phyloP scores from a whole-genome alignment of 371 early-diverging fungal species.

The Rhizomucor pusillus region DNA sequence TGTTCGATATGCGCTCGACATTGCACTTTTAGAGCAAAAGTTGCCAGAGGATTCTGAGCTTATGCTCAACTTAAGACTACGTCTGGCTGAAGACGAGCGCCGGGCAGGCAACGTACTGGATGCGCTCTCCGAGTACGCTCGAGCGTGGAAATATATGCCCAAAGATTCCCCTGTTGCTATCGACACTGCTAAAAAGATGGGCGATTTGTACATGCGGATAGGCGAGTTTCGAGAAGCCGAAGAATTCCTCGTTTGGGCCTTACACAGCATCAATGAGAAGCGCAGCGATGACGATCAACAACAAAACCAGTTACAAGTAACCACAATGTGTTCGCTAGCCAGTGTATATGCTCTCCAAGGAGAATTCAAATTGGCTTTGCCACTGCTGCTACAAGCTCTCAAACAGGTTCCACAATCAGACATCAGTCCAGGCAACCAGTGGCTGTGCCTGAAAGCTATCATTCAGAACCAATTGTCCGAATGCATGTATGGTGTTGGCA shows the following conservation, averaged over 20 bases:
- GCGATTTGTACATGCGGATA: constrained; percentile 51
- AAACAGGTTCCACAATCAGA: constrained; percentile 26
- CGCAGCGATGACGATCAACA: background rate
- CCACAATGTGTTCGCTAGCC: constrained; percentile 34
- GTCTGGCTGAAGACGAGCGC: constrained; percentile 36
- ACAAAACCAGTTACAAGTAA: constrained; percentile 15
- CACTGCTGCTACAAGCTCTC: constrained; percentile 38
- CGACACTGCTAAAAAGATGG: constrained; percentile 41
- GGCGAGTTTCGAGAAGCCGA: constrained; percentile 51
- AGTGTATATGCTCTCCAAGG: constrained; percentile 48
- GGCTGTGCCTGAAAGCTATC: constrained; percentile 43
- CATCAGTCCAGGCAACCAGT: background rate
- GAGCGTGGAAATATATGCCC: constrained; percentile 25
- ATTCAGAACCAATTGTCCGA: constrained; percentile 50
- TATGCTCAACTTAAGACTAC: constrained; percentile 32
- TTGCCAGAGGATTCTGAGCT: constrained; percentile 23
- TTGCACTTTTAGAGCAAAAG: constrained; percentile 38
- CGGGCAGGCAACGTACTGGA: constrained; percentile 42
- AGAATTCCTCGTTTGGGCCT: constrained; percentile 47
- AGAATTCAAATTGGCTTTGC: constrained; percentile 37
- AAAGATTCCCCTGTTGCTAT: background rate
- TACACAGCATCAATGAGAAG: constrained; percentile 19
- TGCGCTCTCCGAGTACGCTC: constrained; percentile 40
- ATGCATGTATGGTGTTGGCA: constrained; percentile 40
- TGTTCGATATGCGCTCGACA: constrained; percentile 33